Evolutionary conservation across 306 rosid genomes (phyloP).

Genomic region (Senna siamea): DNA sequence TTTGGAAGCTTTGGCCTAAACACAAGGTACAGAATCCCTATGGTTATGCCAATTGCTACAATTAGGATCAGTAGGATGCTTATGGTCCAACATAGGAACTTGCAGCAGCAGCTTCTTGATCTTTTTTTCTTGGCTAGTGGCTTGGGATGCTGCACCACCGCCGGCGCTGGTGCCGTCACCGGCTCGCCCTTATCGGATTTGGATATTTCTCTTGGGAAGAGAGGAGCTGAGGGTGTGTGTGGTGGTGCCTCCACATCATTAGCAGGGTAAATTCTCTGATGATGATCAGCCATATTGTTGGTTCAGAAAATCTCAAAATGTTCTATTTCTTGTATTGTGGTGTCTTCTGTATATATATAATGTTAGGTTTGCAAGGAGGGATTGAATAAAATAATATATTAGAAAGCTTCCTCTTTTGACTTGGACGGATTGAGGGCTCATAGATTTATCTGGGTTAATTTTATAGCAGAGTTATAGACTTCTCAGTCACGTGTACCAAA

Average conservation of each 20-base stretch:
- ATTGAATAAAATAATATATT: too few species aligned
- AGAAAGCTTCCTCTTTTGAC: slow-evolving; percentile 48
- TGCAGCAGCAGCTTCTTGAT: slow-evolving; percentile 64
- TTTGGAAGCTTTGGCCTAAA: slow-evolving; percentile 87
- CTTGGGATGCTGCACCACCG: slow-evolving; percentile 35
- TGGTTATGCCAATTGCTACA: slow-evolving; percentile 50
- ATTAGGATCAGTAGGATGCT: slow-evolving; percentile 46
- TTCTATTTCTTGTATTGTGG: neutral
- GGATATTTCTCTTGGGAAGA: slow-evolving; percentile 54
- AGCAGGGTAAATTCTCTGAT: slow-evolving; percentile 67
- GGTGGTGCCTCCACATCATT: slow-evolving; percentile 59
- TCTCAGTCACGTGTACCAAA: slow-evolving; percentile 26
- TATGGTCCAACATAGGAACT: slow-evolving; percentile 58
- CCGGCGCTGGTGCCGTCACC: slow-evolving; percentile 12
- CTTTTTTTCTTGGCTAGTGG: slow-evolving; percentile 73
- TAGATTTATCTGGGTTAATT: slow-evolving; percentile 11
- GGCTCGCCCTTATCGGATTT: slow-evolving; percentile 52
- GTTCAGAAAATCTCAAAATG: neutral
- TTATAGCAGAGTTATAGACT: slow-evolving; percentile 20
- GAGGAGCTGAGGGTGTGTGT: slow-evolving; percentile 53
- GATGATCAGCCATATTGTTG: slow-evolving; percentile 60
- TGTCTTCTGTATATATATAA: neutral
- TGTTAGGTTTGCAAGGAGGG: too few species aligned
- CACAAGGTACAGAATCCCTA: slow-evolving; percentile 66
- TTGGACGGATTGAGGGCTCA: slow-evolving; percentile 29